phyloP scores from a whole-genome alignment of 129 eudicot genomes.

The Lactuca saligna region DNA sequence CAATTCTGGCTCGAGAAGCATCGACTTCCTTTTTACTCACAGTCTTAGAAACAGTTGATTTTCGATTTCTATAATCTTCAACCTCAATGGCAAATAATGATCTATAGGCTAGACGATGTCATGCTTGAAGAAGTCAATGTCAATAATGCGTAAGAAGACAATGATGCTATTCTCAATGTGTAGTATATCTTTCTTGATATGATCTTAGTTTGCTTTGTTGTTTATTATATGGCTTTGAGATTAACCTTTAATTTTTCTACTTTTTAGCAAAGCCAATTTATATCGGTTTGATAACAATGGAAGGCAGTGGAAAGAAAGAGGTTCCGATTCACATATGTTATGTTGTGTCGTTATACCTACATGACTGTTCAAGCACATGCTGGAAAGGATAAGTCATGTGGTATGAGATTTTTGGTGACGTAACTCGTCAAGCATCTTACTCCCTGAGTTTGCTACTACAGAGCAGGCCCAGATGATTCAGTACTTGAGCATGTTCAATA shows the following conservation, averaged over 20 bases:
- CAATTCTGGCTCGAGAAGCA: constrained; percentile 21
- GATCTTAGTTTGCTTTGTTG: background rate
- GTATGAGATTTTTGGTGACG: too few species aligned
- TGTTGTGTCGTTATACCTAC: constrained; percentile 47
- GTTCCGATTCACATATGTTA: constrained; percentile 11
- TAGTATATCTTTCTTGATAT: constrained; percentile 27
- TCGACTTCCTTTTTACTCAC: background rate
- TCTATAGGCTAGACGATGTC: constrained; percentile 72
- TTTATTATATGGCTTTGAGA: background rate
- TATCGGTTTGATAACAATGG: constrained; percentile 76
- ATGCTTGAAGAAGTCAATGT: constrained; percentile 74
- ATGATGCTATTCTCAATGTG: constrained; percentile 76
- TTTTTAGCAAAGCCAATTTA: constrained; percentile 53
- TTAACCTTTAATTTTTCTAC: background rate
- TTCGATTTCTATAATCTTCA: background rate
- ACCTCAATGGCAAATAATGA: constrained; percentile 57
- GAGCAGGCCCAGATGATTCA: too few species aligned
- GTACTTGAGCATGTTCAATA: too few species aligned
- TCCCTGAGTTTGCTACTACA: too few species aligned
- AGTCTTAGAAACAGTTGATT: background rate
- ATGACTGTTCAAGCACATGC: constrained; percentile 79
- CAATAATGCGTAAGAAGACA: constrained; percentile 73
- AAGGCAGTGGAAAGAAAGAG: constrained; percentile 84
- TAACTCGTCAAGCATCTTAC: too few species aligned
- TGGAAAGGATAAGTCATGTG: constrained; percentile 77